phyloP scores from a whole-genome alignment of 192 early-diverging fungal species.

The Chytriomyces sp. region DNA sequence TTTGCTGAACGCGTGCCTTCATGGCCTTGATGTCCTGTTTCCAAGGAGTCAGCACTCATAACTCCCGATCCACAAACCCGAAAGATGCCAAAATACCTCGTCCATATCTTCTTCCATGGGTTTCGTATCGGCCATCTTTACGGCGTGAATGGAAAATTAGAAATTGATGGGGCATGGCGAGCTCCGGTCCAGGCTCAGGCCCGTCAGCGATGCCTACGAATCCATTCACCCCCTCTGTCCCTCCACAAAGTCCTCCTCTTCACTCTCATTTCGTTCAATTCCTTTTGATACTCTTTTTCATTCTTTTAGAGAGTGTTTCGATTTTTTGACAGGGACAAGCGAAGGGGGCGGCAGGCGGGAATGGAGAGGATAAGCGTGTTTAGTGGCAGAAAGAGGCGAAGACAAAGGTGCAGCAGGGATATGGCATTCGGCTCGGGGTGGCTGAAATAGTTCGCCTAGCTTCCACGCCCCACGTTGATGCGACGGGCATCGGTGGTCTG shows the following conservation, averaged over 20 bases:
- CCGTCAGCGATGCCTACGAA: slow-evolving; percentile 3
- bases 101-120: slow-evolving; percentile 28
- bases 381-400: neutral
- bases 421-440: neutral
- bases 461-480: no score
- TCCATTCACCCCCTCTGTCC: neutral
- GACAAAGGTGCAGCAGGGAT: neutral
- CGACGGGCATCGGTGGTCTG: no score
- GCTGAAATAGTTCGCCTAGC: no score
- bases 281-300: neutral
- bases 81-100: neutral
- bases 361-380: neutral
- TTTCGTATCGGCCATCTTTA: slow-evolving; percentile 20
- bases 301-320: slow-evolving; percentile 3
- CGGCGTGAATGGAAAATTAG: neutral
- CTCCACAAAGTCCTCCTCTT: slow-evolving; percentile 1
- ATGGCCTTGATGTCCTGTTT: slow-evolving; percentile 81
- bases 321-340: neutral
- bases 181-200: no score
- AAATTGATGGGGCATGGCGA: no score
- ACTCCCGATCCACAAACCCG: neutral
- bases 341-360: neutral
- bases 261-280: neutral
- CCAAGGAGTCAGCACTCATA: neutral
- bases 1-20: slow-evolving; percentile 74